A percentile compares a stretch with the other conserved stretches of the same genome.
These are phyloP conservation scores for Parathielavia hyrcaniae DNA, from an alignment of 495 filamentous ascomycete genomes.

Conservation along the genomic window DNA sequence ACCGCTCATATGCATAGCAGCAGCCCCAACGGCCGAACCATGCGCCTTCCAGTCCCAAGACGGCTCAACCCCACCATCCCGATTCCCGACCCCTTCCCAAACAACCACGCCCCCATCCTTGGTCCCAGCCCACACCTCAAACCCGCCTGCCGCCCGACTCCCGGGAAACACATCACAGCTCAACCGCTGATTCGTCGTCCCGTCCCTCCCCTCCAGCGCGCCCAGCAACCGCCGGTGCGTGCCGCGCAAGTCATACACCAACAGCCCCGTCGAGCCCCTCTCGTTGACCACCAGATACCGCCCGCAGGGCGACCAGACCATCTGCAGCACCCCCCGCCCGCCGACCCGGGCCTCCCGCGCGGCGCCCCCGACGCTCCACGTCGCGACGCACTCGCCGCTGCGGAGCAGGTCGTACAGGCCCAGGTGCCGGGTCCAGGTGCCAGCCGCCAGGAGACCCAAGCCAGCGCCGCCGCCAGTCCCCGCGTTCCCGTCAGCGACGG, in stretches of 20 bases:
- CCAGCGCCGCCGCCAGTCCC: conserved; percentile 13
- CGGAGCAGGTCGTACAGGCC: conserved; percentile 70
- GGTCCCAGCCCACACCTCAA: conserved; percentile 81
- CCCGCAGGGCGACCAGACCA: conserved; percentile 79
- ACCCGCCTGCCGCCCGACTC: conserved; percentile 42
- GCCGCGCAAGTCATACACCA: conserved; percentile 80
- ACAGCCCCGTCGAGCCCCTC: conserved; percentile 62
- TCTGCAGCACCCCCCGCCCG: conserved; percentile 67
- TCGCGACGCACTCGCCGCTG: conserved; percentile 58
- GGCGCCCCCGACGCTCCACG: conserved; percentile 51
- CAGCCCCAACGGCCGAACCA: conserved; percentile 52
- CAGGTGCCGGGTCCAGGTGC: conserved; percentile 70
- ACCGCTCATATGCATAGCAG: conserved; percentile 60
- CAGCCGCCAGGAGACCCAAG: conserved; percentile 62
- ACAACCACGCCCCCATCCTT: conserved; percentile 69
- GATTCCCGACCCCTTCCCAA: conserved; percentile 59
- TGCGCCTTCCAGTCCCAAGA: conserved; percentile 56
- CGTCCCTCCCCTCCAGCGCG: conserved; percentile 62
- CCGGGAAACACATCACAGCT: conserved; percentile 60
- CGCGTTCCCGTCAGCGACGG: conserved; percentile 11
- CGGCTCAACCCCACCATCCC: conserved; percentile 49
- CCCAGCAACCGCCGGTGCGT: conserved; percentile 60
- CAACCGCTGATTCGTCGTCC: conserved; percentile 70
- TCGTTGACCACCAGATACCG: conserved; percentile 84
- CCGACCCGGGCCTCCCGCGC: conserved; percentile 38